phyloP scores from a whole-genome alignment of 164 flowering plant genomes.

The Buxus sempervirens region DNA sequence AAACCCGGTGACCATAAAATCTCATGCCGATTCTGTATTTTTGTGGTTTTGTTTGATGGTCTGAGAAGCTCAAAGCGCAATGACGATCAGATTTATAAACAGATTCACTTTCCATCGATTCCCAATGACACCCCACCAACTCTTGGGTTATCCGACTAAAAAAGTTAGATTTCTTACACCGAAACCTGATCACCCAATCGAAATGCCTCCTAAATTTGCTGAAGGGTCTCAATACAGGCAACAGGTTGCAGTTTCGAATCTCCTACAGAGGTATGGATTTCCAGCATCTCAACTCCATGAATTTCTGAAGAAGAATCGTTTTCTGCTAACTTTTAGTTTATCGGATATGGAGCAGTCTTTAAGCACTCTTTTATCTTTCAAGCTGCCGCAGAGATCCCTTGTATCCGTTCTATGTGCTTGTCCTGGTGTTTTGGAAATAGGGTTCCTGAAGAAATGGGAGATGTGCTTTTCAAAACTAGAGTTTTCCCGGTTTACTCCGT shows the following conservation, averaged over 20 bases:
- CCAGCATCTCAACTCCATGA: conserved; percentile 30
- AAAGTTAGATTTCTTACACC: not conserved
- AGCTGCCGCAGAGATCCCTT: conserved; percentile 32
- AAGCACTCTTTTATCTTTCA: conserved; percentile 29
- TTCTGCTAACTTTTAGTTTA: conserved; percentile 24
- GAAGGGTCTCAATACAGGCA: conserved; percentile 17
- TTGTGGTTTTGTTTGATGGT: too few species aligned
- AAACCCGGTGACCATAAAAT: too few species aligned
- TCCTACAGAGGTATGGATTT: conserved; percentile 50
- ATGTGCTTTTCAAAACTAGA: conserved; percentile 21
- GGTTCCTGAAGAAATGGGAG: conserved; percentile 50
- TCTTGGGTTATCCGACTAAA: too few species aligned
- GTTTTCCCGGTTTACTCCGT: conserved; percentile 13
- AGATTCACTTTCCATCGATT: too few species aligned
- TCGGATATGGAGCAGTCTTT: conserved; percentile 38
- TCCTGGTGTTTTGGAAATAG: conserved; percentile 41
- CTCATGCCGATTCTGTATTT: too few species aligned
- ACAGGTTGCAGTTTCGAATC: conserved; percentile 29
- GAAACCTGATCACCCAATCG: too few species aligned
- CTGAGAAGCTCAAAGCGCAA: too few species aligned
- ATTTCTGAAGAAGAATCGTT: conserved; percentile 35
- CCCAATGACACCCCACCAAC: too few species aligned
- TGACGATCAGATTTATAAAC: too few species aligned
- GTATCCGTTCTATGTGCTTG: conserved; percentile 36
- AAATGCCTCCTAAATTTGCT: too few species aligned